Base-by-base conservation (phyloP, 805 yeast species). In the Candida loeiensis region DNA sequence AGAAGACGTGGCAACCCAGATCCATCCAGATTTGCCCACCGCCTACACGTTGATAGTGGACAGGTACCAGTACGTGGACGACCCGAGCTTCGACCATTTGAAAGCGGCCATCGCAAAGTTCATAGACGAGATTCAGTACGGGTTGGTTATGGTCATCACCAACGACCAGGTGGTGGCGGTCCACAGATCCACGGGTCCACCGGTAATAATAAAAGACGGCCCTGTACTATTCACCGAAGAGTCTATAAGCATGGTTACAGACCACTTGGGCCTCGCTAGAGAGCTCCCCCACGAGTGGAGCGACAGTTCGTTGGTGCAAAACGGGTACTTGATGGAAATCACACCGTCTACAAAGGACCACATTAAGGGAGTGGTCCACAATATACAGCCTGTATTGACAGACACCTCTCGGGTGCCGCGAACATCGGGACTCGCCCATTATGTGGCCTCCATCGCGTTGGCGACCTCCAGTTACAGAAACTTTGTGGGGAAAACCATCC, bases 341-440 rank as follows among this genome's bases (percentile, higher is more conserved):
- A 39, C 43, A 27, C 13, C 44, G 14, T 29, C 27, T 6, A 25
- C 27, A 5, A 40, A 35, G 33, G 8, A 36, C 4, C 16, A 28
- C 2, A 33, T 61, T 18, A 27, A 36, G 3, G 37, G 44, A 2
- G 34, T 40, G 18, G 32, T 61, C 8, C 12, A 9, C 13, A 11
- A 31, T 21, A 13, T 61, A 8, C 46, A 38, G 18, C 66, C 68
- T 1, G 57, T 45, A 8, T 36, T 50, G 8, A 55, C 66, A 0
- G 33, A 43, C 8, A 43, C 60, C 1, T 61, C 47, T 24, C 64
- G 64, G 41, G 66, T 71, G 0, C 43, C 53, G 2, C 50, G 74
- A 32, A 45, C 59, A 2, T 51, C 69, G 0, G 76, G 75, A 0
- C 41, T 62, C 9, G 69, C 74, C 4, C 43, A 55, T 7, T 55